Evolutionary conservation across 352 stramenopile species (phyloP).

Genomic region (Globisporangium spiculum): DNA sequence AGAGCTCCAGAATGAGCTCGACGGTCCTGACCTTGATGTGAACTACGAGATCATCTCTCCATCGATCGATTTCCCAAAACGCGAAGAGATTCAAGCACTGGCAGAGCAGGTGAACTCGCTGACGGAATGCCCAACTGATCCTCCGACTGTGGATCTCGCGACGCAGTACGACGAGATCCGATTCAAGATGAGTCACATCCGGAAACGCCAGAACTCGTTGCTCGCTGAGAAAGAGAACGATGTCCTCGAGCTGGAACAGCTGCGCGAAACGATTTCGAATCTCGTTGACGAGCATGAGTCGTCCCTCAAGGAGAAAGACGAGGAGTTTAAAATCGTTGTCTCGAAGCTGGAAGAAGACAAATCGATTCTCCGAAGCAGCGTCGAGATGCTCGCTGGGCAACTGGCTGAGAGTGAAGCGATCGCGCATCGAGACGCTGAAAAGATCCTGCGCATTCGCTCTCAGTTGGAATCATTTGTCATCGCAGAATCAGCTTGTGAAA

Average conservation of each 20-base stretch:
- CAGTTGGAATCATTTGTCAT: slow-evolving; percentile 22
- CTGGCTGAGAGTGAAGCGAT: slow-evolving; percentile 19
- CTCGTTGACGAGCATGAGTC: slow-evolving; percentile 13
- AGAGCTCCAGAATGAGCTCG: slow-evolving; percentile 41
- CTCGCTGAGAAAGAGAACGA: slow-evolving; percentile 19
- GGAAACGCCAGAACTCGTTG: slow-evolving; percentile 22
- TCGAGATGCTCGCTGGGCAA: slow-evolving; percentile 30
- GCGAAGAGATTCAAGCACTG: slow-evolving; percentile 33
- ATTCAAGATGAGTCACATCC: slow-evolving; percentile 22
- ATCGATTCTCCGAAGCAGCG: slow-evolving; percentile 1
- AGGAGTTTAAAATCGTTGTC: background rate
- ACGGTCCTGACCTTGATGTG: slow-evolving; percentile 35
- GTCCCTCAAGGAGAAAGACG: slow-evolving; percentile 10
- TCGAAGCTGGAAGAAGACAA: slow-evolving; percentile 12
- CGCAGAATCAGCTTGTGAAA: background rate
- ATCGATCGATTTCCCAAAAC: slow-evolving; percentile 45
- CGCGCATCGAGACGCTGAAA: slow-evolving; percentile 18
- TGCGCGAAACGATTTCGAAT: slow-evolving; percentile 19
- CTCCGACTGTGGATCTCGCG: slow-evolving; percentile 5
- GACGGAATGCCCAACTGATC: background rate
- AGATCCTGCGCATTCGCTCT: slow-evolving; percentile 14
- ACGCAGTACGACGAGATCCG: slow-evolving; percentile 21
- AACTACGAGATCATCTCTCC: slow-evolving; percentile 45
- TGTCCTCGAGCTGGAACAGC: slow-evolving; percentile 18
- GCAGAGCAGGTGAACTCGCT: slow-evolving; percentile 17